Conservation (phyloP, 768 basidiomycete genomes). For the Tulasnella sp. region DNA sequence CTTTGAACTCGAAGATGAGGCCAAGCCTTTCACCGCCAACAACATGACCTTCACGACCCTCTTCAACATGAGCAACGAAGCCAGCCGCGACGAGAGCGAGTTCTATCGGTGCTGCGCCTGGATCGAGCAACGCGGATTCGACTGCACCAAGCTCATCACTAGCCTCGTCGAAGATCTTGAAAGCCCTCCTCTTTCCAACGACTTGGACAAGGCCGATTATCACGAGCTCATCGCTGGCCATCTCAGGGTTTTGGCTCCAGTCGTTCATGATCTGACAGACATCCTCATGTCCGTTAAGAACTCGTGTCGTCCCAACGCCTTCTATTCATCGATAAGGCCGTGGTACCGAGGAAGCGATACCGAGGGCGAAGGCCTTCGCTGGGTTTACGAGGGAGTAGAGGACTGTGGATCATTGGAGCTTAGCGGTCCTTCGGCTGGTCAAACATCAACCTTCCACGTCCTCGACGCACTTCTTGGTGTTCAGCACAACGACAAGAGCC, state of each 20-base stretch:
- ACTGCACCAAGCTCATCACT: conserved; percentile 27
- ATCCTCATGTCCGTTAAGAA: conserved; percentile 63
- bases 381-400: conserved; percentile 31
- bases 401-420: conserved; percentile 22
- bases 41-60: conserved; percentile 29
- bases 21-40: conserved; percentile 25
- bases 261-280: conserved; percentile 60
- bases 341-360: conserved; percentile 86
- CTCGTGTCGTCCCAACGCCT: conserved; percentile 68
- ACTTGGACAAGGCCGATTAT: conserved; percentile 49
- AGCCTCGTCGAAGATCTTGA: conserved; percentile 19
- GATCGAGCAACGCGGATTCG: conserved; percentile 83
- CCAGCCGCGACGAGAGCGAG: conserved; percentile 61
- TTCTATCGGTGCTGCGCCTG: conserved; percentile 85
- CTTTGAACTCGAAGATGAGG: conserved; percentile 20
- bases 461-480: conserved; percentile 70
- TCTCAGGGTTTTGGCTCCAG: conserved; percentile 54
- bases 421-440: conserved; percentile 84
- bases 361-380: conserved; percentile 27
- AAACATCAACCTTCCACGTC: conserved; percentile 84
- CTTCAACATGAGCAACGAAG: conserved; percentile 63
- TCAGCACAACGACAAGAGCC: conserved; percentile 43
- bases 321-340: conserved; percentile 86
- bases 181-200: conserved; percentile 6
- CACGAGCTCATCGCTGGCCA: conserved; percentile 62